phyloP scores from a whole-genome alignment of 257 asterid species.

The Solanum gracilifrons region DNA sequence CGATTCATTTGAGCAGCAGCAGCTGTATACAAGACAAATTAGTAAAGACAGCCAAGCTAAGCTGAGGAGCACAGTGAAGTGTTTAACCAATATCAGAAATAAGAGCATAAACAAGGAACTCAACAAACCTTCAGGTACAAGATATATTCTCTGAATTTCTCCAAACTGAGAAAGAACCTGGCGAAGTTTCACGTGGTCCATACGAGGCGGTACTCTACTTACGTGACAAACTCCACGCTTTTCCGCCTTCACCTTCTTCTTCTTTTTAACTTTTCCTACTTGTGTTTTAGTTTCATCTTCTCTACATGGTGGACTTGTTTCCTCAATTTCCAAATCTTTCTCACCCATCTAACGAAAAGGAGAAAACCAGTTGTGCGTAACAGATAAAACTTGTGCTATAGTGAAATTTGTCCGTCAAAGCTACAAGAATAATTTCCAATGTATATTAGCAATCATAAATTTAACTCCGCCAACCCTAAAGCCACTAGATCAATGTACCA shows the following conservation, averaged over 20 bases:
- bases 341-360: constrained; percentile 23
- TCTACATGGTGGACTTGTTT: constrained; percentile 3
- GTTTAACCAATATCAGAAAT: background rate
- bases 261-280: constrained; percentile 33
- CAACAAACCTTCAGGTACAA: constrained; percentile 62
- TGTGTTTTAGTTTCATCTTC: background rate
- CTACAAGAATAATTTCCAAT: background rate
- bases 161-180: constrained; percentile 69
- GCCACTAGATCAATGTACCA: background rate
- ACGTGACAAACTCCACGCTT: constrained; percentile 79
- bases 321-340: constrained; percentile 22
- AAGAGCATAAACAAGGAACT: background rate
- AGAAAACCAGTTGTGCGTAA: background rate
- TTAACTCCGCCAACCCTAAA: background rate
- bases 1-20: constrained; percentile 45
- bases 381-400: background rate
- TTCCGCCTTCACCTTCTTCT: too few relatives aligned
- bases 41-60: background rate
- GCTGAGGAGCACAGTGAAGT: too few relatives aligned
- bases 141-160: constrained; percentile 73
- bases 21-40: constrained; percentile 20
- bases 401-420: background rate
- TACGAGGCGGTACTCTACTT: constrained; percentile 85
- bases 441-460: background rate
- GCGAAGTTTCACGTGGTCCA: constrained; percentile 73